These are phyloP conservation scores for Plenodomus tracheiphilus DNA, from an alignment of 2,329 filamentous ascomycete genomes.

Conservation along the genomic window DNA sequence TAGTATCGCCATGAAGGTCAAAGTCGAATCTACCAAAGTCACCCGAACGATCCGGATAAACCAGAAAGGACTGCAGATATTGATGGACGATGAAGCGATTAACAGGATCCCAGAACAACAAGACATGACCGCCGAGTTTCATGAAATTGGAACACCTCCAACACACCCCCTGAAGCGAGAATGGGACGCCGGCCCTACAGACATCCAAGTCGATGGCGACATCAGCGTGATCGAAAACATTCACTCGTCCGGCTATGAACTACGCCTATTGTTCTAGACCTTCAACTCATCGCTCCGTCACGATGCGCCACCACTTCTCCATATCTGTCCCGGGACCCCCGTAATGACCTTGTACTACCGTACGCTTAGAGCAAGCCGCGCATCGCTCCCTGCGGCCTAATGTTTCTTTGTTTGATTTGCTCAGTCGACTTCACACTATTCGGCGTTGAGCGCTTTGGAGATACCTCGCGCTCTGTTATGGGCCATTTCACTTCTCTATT, in stretches of 20 bases:
- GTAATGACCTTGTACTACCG: constrained; percentile 40
- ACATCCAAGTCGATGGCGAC: constrained; percentile 55
- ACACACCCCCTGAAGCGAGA: constrained; percentile 54
- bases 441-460: constrained; percentile 30
- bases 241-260: constrained; percentile 52
- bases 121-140: constrained; percentile 76
- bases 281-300: constrained; percentile 2
- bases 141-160: constrained; percentile 60
- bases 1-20: constrained; percentile 77
- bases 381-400: constrained; percentile 16
- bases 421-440: constrained; percentile 11
- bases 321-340: constrained; percentile 23
- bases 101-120: constrained; percentile 84
- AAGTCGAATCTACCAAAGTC: constrained; percentile 73
- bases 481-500: constrained; percentile 26
- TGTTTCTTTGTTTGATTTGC: constrained; percentile 14
- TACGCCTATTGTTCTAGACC: constrained; percentile 52
- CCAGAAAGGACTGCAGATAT: constrained; percentile 74
- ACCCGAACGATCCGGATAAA: constrained; percentile 73
- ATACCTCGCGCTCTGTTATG: constrained; percentile 32
- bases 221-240: constrained; percentile 49
- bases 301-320: constrained; percentile 10
- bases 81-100: constrained; percentile 89
- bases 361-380: constrained; percentile 19
- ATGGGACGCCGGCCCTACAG: constrained; percentile 55